Evolutionary conservation across 2,329 filamentous ascomycete genomes (phyloP).

Genomic region (Penicillium sp.): DNA sequence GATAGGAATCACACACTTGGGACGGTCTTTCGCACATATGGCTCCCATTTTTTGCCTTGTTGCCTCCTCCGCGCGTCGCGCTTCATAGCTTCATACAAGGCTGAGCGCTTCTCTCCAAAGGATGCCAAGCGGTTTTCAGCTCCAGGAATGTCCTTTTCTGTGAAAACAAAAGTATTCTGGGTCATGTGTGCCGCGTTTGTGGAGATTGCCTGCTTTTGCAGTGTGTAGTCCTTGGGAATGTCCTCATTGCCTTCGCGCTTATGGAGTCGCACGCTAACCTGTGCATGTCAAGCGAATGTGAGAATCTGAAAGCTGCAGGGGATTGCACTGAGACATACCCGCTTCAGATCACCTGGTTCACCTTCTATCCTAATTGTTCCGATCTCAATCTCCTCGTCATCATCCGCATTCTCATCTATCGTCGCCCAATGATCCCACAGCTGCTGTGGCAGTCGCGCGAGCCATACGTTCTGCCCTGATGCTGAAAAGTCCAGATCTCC

Average conservation of each 20-base stretch:
- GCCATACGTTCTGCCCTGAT: constrained; percentile 60
- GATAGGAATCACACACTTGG: constrained; percentile 59
- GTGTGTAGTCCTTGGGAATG: constrained; percentile 85
- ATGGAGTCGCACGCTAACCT: constrained; percentile 72
- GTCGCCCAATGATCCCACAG: constrained; percentile 79
- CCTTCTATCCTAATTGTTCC: constrained; percentile 69
- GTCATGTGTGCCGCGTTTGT: constrained; percentile 53
- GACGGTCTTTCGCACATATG: constrained; percentile 63
- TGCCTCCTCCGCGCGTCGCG: constrained; percentile 50
- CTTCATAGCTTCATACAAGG: constrained; percentile 51
- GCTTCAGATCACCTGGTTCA: constrained; percentile 57
- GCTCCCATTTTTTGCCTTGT: constrained; percentile 60
- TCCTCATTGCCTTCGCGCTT: constrained; percentile 68
- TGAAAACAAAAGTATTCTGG: constrained; percentile 88
- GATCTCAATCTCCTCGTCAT: constrained; percentile 80
- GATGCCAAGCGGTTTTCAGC: constrained; percentile 57
- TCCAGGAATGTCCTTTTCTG: constrained; percentile 86
- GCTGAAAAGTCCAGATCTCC: constrained; percentile 64
- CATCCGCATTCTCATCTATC: constrained; percentile 78
- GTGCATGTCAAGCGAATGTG: constrained; percentile 40
- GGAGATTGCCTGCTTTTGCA: constrained; percentile 68
- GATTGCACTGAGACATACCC: constrained; percentile 38
- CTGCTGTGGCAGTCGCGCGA: constrained; percentile 77
- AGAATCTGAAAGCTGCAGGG: constrained; percentile 21
- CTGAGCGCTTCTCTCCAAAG: constrained; percentile 51